Conservation (phyloP, 208 protist genomes). For the Wallacemonas sp. region DNA sequence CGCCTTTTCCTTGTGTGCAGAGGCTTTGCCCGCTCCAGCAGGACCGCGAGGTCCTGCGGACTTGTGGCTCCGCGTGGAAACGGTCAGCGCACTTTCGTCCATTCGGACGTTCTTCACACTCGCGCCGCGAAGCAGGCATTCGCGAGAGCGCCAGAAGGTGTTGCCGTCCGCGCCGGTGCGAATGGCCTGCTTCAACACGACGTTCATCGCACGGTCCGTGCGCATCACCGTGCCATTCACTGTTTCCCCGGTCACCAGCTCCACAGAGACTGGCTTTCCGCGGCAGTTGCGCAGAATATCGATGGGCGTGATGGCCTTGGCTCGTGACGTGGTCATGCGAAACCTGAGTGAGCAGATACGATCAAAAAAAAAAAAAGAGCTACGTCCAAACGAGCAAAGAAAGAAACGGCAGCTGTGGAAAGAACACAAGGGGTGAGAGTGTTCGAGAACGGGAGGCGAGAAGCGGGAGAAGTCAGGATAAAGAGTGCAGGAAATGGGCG, state of each 20-base stretch:
- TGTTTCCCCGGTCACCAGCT: conserved; percentile 68
- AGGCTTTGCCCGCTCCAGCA: neutral
- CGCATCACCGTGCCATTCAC: conserved; percentile 84
- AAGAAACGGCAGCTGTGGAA: no score
- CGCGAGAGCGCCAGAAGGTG: conserved; percentile 66
- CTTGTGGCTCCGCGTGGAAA: neutral
- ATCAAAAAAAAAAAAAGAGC: neutral
- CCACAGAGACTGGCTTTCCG: conserved; percentile 78
- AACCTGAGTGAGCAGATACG: no score
- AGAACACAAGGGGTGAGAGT: no score
- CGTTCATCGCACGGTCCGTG: conserved; percentile 82
- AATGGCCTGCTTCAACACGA: conserved; percentile 79
- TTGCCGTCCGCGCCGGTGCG: conserved; percentile 63
- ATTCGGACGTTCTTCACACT: conserved; percentile 81
- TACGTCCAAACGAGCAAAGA: neutral
- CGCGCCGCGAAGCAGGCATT: conserved; percentile 73
- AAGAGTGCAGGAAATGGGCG: no score
- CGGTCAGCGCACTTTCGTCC: conserved; percentile 54
- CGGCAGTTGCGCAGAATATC: conserved; percentile 83
- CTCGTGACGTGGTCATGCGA: conserved; percentile 38
- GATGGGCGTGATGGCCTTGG: conserved; percentile 54
- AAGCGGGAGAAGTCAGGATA: no score
- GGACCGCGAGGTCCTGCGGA: neutral
- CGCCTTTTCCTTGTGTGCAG: conserved; percentile 17
- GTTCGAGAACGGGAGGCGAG: no score